These are phyloP conservation scores for Naganishia albida DNA, from an alignment of 1,284 basidiomycete genomes.

Conservation along the genomic window DNA sequence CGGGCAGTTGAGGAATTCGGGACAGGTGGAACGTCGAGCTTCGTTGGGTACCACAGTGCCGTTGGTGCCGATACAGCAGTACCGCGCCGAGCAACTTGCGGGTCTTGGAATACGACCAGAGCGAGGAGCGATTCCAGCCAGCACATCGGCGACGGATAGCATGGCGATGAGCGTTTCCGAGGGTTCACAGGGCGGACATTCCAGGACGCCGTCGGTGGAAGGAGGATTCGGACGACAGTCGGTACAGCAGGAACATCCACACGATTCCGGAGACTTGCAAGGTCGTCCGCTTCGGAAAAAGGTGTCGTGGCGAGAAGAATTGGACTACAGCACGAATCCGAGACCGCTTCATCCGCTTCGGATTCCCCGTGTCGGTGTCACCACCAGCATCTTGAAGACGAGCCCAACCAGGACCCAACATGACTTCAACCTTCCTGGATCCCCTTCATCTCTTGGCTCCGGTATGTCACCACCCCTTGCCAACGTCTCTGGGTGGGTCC, in stretches of 20 bases:
- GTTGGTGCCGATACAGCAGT: background rate
- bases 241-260: background rate
- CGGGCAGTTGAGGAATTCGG: background rate
- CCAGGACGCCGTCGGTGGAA: background rate
- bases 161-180: background rate
- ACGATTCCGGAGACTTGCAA: background rate
- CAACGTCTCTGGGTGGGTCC: slow-evolving; percentile 5
- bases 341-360: too few species aligned
- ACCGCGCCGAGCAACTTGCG: too few species aligned
- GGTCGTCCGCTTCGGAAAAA: slow-evolving; percentile 15
- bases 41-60: background rate
- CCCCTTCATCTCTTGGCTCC: background rate
- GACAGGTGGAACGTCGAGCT: background rate
- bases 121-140: background rate
- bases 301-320: slow-evolving; percentile 20
- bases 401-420: background rate
- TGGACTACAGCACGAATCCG: background rate
- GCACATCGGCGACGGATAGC: slow-evolving; percentile 8
- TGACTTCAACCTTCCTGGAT: background rate
- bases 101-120: too few species aligned
- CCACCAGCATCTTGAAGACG: slow-evolving; percentile 4
- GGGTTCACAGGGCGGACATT: background rate
- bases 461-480: slow-evolving; percentile 4
- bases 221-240: background rate
- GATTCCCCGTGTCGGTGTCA: background rate